Conservation (phyloP, 192 early-diverging fungal species). For the Chytriomyces hyalinus region DNA sequence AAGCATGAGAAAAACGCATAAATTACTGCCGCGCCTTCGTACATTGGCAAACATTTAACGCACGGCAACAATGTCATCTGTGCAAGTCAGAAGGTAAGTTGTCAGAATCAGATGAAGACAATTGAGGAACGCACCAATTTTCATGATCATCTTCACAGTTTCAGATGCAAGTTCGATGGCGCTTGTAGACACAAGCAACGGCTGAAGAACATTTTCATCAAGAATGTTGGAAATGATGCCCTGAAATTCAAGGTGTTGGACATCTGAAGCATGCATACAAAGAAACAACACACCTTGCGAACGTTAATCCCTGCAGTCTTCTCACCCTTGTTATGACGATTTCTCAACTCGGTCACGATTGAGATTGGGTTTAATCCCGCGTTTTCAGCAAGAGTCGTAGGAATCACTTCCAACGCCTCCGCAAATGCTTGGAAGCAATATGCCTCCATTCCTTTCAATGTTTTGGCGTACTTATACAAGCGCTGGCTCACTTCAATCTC, state of each 20-base stretch:
- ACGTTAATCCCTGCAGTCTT: conserved; percentile 96
- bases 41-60: conserved; percentile 21
- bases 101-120: background rate
- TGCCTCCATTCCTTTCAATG: conserved; percentile 91
- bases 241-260: conserved; percentile 17
- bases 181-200: conserved; percentile 94
- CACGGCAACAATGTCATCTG: conserved; percentile 43
- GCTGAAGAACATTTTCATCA: conserved; percentile 98
- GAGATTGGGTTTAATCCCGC: conserved; percentile 95
- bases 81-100: background rate
- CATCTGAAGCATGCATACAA: background rate
- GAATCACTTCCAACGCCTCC: conserved; percentile 96
- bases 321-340: conserved; percentile 92
- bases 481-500: conserved; percentile 94
- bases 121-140: conserved; percentile 63
- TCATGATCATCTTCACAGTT: conserved; percentile 98
- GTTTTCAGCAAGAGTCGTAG: conserved; percentile 96
- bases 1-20: no score
- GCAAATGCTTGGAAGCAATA: conserved; percentile 98
- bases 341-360: conserved; percentile 97
- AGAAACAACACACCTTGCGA: conserved; percentile 71
- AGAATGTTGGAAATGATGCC: conserved; percentile 94
- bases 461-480: conserved; percentile 84
- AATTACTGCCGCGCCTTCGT: no score
- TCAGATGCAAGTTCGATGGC: conserved; percentile 95